Percentiles rank a stretch among this genome's conserved stretches.
Evolutionary conservation across 805 yeast species (phyloP).

Genomic region (Tanozyma kutaoensis): DNA sequence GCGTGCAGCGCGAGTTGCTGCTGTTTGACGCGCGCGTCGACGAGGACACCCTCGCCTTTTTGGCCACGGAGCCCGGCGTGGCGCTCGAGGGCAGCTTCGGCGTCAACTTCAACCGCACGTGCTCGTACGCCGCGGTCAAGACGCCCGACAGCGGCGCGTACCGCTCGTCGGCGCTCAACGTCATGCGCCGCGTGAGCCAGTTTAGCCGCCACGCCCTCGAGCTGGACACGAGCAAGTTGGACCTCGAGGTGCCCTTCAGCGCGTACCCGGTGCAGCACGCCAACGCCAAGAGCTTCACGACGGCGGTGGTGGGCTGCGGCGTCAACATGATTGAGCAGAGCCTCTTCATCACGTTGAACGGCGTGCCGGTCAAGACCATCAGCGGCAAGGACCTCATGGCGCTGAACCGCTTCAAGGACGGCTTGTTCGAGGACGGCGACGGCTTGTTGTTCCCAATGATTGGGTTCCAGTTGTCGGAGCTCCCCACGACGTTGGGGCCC

Average conservation of each 20-base stretch:
- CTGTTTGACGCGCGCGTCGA: slow-evolving; percentile 6
- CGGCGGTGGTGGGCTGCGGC: slow-evolving; percentile 76
- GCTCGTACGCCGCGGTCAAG: slow-evolving; percentile 24
- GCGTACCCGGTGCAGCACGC: slow-evolving; percentile 6
- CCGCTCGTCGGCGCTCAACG: slow-evolving; percentile 17
- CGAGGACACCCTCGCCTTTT: slow-evolving; percentile 10
- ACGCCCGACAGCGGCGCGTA: slow-evolving; percentile 14
- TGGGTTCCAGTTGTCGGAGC: slow-evolving; percentile 16
- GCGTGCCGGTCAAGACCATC: slow-evolving; percentile 29
- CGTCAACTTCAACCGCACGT: slow-evolving; percentile 24
- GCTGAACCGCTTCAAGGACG: slow-evolving; percentile 27
- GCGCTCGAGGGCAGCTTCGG: slow-evolving; percentile 26
- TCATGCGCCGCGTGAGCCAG: slow-evolving; percentile 22
- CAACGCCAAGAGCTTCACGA: slow-evolving; percentile 19
- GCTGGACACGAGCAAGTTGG: slow-evolving; percentile 18
- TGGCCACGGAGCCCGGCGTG: slow-evolving; percentile 25
- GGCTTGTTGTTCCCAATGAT: slow-evolving; percentile 18
- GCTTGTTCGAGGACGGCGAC: slow-evolving; percentile 13
- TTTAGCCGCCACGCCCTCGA: slow-evolving; percentile 14
- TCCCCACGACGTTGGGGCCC: slow-evolving; percentile 5
- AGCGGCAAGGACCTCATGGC: slow-evolving; percentile 12
- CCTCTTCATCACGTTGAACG: slow-evolving; percentile 74
- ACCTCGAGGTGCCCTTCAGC: slow-evolving; percentile 20
- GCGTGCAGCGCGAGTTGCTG: slow-evolving; percentile 14
- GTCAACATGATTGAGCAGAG: slow-evolving; percentile 50